These are phyloP conservation scores for Xylaria sp. DNA, from an alignment of 2,329 filamentous ascomycete genomes.

Conservation along the genomic window DNA sequence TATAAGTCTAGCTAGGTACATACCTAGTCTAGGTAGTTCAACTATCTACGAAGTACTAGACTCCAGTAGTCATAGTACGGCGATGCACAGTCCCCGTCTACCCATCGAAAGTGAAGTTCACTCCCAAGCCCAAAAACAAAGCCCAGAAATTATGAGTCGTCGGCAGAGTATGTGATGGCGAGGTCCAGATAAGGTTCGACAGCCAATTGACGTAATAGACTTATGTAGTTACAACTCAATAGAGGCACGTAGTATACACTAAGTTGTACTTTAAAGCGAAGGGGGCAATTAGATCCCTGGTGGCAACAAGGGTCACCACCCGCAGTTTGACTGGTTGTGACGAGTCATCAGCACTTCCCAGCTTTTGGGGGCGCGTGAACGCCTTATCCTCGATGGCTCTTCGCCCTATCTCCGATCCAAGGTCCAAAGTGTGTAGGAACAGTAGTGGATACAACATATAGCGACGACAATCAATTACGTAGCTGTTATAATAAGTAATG, in stretches of 20 bases:
- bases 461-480: not conserved
- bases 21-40: not conserved
- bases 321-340: conserved; percentile 11
- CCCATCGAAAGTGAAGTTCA: not conserved
- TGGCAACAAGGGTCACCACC: conserved; percentile 20
- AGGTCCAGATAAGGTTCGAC: not conserved
- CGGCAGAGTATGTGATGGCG: not conserved
- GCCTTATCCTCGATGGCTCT: conserved; percentile 1
- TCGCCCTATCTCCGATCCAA: conserved; percentile 8
- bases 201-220: conserved; percentile 31
- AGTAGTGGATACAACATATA: conserved; percentile 6
- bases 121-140: not conserved
- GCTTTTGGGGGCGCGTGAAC: conserved; percentile 5
- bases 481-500: not conserved
- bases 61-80: not conserved
- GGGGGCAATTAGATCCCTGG: conserved; percentile 21
- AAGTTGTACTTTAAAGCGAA: not conserved
- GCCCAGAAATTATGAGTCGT: not conserved
- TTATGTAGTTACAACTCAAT: conserved; percentile 16
- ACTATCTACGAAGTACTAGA: not conserved
- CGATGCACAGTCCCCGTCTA: conserved; percentile 4
- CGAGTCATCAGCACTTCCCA: conserved; percentile 12
- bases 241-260: not conserved
- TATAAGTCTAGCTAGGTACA: conserved; percentile 5
- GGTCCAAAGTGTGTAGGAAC: not conserved